A percentile compares a stretch with the other conserved stretches of the same genome.
Conservation (phyloP, 495 filamentous ascomycete species). For the Xylaria scruposa region DNA sequence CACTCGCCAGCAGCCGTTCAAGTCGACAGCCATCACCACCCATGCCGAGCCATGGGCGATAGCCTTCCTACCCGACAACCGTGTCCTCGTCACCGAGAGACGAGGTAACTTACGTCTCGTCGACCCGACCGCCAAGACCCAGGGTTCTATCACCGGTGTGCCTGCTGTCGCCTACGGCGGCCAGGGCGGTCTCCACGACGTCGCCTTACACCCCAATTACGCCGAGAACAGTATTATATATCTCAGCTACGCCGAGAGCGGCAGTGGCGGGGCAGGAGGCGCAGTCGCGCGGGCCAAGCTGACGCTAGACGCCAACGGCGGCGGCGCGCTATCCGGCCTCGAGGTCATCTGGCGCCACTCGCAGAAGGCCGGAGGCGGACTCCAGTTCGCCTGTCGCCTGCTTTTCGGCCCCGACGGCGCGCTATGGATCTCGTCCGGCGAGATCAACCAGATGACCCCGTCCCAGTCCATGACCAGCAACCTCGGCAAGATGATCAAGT, state of each 20-base stretch:
- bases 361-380: conserved; percentile 37
- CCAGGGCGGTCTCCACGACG: conserved; percentile 46
- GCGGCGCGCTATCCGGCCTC: conserved; percentile 42
- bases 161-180: conserved; percentile 45
- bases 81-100: conserved; percentile 46
- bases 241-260: conserved; percentile 47
- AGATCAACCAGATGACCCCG: conserved; percentile 45
- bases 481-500: conserved; percentile 45
- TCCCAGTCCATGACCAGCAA: conserved; percentile 46
- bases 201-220: conserved; percentile 45
- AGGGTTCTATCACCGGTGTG: conserved; percentile 44
- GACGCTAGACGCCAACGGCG: conserved; percentile 42
- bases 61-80: conserved; percentile 47
- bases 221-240: conserved; percentile 46
- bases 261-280: conserved; percentile 39
- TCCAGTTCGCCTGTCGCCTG: conserved; percentile 43
- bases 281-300: conserved; percentile 46
- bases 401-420: conserved; percentile 42
- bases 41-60: conserved; percentile 45
- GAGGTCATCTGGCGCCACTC: conserved; percentile 48
- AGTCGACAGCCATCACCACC: conserved; percentile 41
- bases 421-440: conserved; percentile 47
- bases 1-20: conserved; percentile 43
- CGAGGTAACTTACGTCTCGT: conserved; percentile 44
- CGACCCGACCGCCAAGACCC: conserved; percentile 43